Base-by-base conservation (phyloP, 805 yeast species). In the Candida insectalens region DNA sequence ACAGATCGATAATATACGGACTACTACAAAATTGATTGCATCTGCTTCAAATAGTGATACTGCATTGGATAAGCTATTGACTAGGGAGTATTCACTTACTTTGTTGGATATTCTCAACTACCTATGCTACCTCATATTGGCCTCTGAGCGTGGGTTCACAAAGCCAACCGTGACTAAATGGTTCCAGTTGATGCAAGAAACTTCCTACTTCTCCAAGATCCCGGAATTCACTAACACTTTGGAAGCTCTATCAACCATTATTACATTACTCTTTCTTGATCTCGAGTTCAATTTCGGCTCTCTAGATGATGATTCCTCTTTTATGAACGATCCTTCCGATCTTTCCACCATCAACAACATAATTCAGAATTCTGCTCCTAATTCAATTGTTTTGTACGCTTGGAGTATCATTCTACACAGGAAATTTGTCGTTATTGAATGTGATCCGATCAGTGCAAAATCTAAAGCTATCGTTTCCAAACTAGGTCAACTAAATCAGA, bases 401-500 rank as follows among this genome's bases (percentile, higher is more conserved):
- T 82, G 89, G 89, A 69, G 83, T 20, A 69, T 78, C 10, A 51
- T 76, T 8, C 49, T 76, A 8, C 71, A 72, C 42, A 58, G 77
- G 16, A 74, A 76, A 39, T 60, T 62, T 6, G 57, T 65, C 15
- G 46, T 69, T 3, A 45, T 69, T n/a, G 36, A 44, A 6, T 7
- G 10, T 8, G 47, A 47, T 14, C 57, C 63, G 19, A 49, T 50
- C 3, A 36, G 49, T 32, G 41, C 45, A 1, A 30, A 33, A 5
- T 32, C 57, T 25, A 28, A 43, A 4, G 33, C 21, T 18, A 49
- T 49, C 31, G 13, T 23, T 16, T 12, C 19, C 1, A 21, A 20
- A 16, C 25, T 44, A 14, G 40, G 41, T 4, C 41, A 42, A 1
- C 33, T 50, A 17, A 28, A 44, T 9, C 31, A 34, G 14, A 39